Conservation (phyloP, 345 rosid species). For the Eutrema japonicum region DNA sequence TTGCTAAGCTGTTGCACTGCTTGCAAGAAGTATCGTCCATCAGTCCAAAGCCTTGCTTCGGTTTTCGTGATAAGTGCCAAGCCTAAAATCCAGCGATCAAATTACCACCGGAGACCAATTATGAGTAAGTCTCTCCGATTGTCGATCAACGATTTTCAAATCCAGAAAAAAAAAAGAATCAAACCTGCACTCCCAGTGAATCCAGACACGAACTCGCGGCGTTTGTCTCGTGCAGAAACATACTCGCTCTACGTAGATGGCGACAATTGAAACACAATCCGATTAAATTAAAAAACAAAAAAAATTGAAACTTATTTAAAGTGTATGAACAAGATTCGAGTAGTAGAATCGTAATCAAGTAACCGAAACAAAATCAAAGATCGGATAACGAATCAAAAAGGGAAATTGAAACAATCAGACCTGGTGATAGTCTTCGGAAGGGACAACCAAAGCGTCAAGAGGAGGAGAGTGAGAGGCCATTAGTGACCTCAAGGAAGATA, state of each 20-base stretch:
- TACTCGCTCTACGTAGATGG: conserved; percentile 71
- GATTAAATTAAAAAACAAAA: background rate
- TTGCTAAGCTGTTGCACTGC: conserved; percentile 77
- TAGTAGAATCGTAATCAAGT: background rate
- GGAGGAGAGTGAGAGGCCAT: conserved; percentile 96
- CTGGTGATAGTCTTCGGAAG: conserved; percentile 96
- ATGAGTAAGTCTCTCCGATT: background rate
- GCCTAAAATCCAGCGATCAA: conserved; percentile 50
- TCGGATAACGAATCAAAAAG: conserved; percentile 30
- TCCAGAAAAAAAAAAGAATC: background rate
- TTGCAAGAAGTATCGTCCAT: conserved; percentile 93
- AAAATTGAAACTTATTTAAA: conserved; percentile 18
- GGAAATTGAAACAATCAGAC: conserved; percentile 35
- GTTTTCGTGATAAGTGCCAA: conserved; percentile 74
- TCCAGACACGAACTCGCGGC: conserved; percentile 90
- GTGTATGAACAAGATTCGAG: background rate
- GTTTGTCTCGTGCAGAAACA: conserved; percentile 80
- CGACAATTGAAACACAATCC: background rate
- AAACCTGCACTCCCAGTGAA: conserved; percentile 93
- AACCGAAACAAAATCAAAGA: background rate
- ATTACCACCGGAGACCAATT: background rate
- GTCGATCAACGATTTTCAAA: conserved; percentile 16
- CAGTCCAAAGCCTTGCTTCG: conserved; percentile 91
- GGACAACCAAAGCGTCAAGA: conserved; percentile 80
- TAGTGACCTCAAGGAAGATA: conserved; percentile 71